Evolutionary conservation across 257 asterid species (phyloP).

Genomic region (Solanum etuberosum): DNA sequence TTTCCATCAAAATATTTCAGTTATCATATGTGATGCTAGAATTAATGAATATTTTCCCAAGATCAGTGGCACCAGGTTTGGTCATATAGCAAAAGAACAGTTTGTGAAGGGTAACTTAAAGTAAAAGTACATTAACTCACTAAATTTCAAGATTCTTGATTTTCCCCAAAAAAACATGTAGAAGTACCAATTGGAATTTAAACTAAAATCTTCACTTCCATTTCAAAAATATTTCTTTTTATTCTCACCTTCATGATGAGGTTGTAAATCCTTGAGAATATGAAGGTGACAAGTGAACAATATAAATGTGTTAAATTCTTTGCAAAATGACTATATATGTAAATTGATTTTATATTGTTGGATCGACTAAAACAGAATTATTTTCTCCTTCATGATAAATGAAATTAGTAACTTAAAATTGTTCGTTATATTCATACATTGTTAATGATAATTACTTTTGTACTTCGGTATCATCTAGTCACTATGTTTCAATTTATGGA

Average conservation of each 20-base stretch:
- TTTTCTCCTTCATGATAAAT: not conserved
- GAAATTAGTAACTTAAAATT: not conserved
- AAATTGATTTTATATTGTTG: not conserved
- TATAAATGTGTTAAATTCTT: not conserved
- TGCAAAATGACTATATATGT: not conserved
- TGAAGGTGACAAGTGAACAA: not conserved
- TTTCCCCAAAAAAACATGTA: not conserved
- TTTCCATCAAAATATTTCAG: not conserved
- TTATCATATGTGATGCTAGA: too few species aligned
- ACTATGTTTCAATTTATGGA: too few species aligned
- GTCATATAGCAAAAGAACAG: not conserved
- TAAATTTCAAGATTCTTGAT: slow-evolving; percentile 1
- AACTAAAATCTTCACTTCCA: not conserved
- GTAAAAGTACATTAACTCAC: not conserved
- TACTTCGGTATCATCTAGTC: too few species aligned
- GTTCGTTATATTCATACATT: not conserved
- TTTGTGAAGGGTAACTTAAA: not conserved
- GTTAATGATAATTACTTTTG: too few species aligned
- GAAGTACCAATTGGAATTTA: not conserved
- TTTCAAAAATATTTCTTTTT: not conserved
- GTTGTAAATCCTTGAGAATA: not conserved
- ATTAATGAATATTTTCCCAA: too few species aligned
- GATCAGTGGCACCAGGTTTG: not conserved
- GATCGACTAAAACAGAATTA: not conserved
- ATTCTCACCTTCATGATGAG: not conserved